These are phyloP conservation scores for Candida pini DNA, from an alignment of 805 yeast genomes.

Conservation along the genomic window DNA sequence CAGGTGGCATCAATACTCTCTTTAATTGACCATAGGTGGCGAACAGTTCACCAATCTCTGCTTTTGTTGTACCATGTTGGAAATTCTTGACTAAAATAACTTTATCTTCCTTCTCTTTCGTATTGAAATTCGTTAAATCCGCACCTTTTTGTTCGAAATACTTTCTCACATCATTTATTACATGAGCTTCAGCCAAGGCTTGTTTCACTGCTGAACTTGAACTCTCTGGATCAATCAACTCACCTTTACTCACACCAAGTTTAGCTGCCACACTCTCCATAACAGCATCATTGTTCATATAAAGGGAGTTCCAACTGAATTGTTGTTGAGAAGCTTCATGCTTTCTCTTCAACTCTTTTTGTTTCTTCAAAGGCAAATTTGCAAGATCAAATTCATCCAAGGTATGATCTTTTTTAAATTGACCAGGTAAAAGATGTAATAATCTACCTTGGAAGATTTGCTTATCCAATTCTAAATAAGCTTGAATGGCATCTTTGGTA, in stretches of 20 bases:
- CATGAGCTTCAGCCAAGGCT: conserved; percentile 96
- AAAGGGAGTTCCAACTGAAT: conserved; percentile 93
- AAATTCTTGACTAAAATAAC: conserved; percentile 84
- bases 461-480: conserved; percentile 72
- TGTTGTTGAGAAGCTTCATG: conserved; percentile 80
- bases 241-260: conserved; percentile 77
- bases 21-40: conserved; percentile 72
- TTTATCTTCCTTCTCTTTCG: conserved; percentile 70
- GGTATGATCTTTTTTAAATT: conserved; percentile 72
- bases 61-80: conserved; percentile 77
- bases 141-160: conserved; percentile 84
- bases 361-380: conserved; percentile 89
- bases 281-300: conserved; percentile 87
- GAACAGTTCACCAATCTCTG: conserved; percentile 79
- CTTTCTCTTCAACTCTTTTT: conserved; percentile 75
- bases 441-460: conserved; percentile 92
- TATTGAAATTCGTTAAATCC: conserved; percentile 67
- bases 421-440: conserved; percentile 82
- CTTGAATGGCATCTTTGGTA: conserved; percentile 68
- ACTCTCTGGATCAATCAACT: conserved; percentile 81
- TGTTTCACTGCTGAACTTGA: conserved; percentile 90
- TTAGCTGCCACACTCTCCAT: conserved; percentile 82
- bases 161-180: conserved; percentile 82
- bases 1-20: conserved; percentile 88
- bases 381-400: conserved; percentile 88